Percentiles rank a stretch among this genome's conserved stretches.
These are phyloP conservation scores for Psidium guajava DNA, from an alignment of 345 rosid species.

Conservation along the genomic window DNA sequence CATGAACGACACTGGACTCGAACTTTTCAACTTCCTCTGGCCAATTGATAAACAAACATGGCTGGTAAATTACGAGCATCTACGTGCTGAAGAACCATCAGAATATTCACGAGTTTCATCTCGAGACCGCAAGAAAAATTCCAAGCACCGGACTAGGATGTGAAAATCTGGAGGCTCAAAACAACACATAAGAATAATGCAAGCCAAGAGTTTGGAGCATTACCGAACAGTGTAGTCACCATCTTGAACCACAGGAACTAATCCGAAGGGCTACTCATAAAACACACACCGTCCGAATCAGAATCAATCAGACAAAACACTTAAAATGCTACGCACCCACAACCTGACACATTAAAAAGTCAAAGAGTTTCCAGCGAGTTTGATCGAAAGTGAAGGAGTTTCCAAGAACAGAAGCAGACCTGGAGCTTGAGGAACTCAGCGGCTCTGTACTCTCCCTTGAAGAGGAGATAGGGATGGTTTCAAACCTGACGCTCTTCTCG, in stretches of 20 bases:
- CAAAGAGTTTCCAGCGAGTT: neutral
- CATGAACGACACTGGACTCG: too few species aligned
- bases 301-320: neutral
- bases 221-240: slow-evolving; percentile 65
- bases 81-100: neutral
- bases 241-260: slow-evolving; percentile 50
- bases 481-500: slow-evolving; percentile 51
- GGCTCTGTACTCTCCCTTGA: slow-evolving; percentile 48
- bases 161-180: neutral
- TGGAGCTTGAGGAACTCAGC: slow-evolving; percentile 48
- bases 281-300: neutral
- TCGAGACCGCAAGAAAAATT: neutral
- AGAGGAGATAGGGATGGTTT: slow-evolving; percentile 46
- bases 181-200: neutral
- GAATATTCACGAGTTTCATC: neutral
- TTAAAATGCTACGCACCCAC: neutral
- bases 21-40: neutral
- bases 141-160: neutral
- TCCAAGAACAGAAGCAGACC: slow-evolving; percentile 12
- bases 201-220: neutral
- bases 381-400: neutral
- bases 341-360: neutral
- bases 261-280: slow-evolving; percentile 33
- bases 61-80: neutral
- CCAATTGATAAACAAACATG: neutral